phyloP scores from a whole-genome alignment of 805 yeast species.

The Candida ipomoeae region DNA sequence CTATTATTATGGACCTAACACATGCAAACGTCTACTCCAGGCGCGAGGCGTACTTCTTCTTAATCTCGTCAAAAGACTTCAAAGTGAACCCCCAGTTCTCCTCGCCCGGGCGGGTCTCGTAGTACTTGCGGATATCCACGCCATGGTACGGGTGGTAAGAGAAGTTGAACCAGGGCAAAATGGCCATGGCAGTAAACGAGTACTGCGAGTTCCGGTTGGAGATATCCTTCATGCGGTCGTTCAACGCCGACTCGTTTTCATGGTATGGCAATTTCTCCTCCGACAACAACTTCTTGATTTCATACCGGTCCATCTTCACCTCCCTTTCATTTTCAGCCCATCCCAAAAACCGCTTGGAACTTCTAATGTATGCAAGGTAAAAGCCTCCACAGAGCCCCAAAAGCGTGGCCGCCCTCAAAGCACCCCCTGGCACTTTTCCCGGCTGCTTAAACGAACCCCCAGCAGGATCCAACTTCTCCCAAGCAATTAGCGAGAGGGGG shows the following conservation, averaged over 20 bases:
- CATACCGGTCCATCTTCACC: slow-evolving; percentile 67
- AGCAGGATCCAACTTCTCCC: slow-evolving; percentile 43
- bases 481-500: slow-evolving; percentile 37
- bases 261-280: slow-evolving; percentile 67
- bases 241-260: slow-evolving; percentile 48
- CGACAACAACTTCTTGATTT: slow-evolving; percentile 62
- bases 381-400: slow-evolving; percentile 75
- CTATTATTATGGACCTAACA: no score
- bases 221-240: slow-evolving; percentile 66
- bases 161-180: slow-evolving; percentile 80
- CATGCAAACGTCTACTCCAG: no score
- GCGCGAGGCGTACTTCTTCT: slow-evolving; percentile 22
- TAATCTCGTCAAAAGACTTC: slow-evolving; percentile 49
- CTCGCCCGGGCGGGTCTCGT: slow-evolving; percentile 53
- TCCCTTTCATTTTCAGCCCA: slow-evolving; percentile 68
- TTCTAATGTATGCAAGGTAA: slow-evolving; percentile 60
- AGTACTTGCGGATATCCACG: slow-evolving; percentile 47
- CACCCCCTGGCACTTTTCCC: slow-evolving; percentile 50
- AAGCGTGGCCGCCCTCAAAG: slow-evolving; percentile 55
- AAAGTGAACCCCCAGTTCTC: slow-evolving; percentile 53
- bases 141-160: slow-evolving; percentile 82
- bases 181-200: slow-evolving; percentile 53
- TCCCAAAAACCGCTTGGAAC: slow-evolving; percentile 74
- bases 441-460: slow-evolving; percentile 42
- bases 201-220: slow-evolving; percentile 76